A percentile compares a stretch with the other conserved stretches of the same genome.
Conservation (phyloP, 1,284 basidiomycete species). For the Fomes fomentarius region DNA sequence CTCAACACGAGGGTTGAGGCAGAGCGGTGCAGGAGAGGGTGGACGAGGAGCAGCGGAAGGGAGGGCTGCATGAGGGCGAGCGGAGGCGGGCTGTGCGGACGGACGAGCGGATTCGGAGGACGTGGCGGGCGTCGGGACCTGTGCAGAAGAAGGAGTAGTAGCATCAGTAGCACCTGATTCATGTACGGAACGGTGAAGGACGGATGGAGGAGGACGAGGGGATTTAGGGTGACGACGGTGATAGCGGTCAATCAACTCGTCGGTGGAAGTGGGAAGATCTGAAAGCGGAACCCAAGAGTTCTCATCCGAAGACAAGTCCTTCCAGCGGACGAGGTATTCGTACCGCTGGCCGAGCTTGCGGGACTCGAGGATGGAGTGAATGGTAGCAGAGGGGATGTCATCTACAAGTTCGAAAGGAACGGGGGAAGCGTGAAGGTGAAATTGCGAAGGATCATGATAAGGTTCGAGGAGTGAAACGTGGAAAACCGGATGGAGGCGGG, state of each 20-base stretch:
- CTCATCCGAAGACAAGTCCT: conserved; percentile 25
- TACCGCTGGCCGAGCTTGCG: conserved; percentile 34
- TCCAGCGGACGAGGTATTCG: conserved; percentile 37
- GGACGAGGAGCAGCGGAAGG: conserved; percentile 7
- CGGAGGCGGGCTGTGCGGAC: not conserved
- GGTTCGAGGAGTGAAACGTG: conserved; percentile 45
- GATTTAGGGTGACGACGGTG: conserved; percentile 36
- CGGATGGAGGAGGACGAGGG: conserved; percentile 18
- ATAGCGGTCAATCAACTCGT: conserved; percentile 37
- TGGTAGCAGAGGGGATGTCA: conserved; percentile 24
- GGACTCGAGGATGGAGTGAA: conserved; percentile 28
- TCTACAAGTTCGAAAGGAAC: conserved; percentile 26
- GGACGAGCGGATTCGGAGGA: not conserved
- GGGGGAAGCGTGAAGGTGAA: conserved; percentile 26
- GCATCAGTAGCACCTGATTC: not conserved
- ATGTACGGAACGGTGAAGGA: not conserved
- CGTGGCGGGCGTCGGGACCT: not conserved
- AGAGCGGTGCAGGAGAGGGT: not conserved
- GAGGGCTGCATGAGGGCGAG: not conserved
- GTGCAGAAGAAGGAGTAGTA: not conserved
- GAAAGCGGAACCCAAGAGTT: conserved; percentile 37
- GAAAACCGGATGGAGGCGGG: conserved; percentile 43
- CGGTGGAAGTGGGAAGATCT: conserved; percentile 33
- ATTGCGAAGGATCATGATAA: conserved; percentile 30
- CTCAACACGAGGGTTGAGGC: conserved; percentile 1